phyloP scores from a whole-genome alignment of 345 rosid genomes.

The Crucihimalaya himalaica region DNA sequence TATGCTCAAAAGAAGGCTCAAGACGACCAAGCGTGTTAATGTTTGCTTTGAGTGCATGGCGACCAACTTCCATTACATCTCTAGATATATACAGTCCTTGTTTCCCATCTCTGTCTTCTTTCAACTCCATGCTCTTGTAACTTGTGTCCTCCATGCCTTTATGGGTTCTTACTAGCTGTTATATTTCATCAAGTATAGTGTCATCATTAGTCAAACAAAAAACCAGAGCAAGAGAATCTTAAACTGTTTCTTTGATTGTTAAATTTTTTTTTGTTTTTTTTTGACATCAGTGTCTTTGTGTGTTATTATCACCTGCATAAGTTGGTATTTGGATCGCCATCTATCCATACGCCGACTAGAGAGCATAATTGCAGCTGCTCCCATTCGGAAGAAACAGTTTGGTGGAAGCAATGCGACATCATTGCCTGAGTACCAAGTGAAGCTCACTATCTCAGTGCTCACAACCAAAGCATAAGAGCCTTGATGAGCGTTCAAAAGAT shows the following conservation, averaged over 20 bases:
- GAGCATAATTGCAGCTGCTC: conserved; percentile 69
- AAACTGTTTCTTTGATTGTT: not conserved
- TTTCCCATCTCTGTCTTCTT: conserved; percentile 54
- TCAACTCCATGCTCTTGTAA: conserved; percentile 54
- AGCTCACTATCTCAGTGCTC: conserved; percentile 66
- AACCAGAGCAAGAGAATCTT: not conserved
- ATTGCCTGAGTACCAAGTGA: conserved; percentile 65
- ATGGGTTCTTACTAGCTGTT: conserved; percentile 68
- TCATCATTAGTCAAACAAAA: conserved; percentile 10
- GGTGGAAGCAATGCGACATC: conserved; percentile 61
- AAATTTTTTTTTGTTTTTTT: not conserved
- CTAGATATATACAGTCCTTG: conserved; percentile 57
- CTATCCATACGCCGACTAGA: conserved; percentile 58
- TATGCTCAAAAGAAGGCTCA: conserved; percentile 64
- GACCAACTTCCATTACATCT: conserved; percentile 57
- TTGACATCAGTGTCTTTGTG: not conserved
- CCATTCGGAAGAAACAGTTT: conserved; percentile 76
- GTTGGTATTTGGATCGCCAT: conserved; percentile 62
- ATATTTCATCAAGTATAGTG: not conserved
- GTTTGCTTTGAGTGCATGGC: conserved; percentile 64
- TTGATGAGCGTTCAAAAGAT: conserved; percentile 55
- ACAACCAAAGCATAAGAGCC: conserved; percentile 63
- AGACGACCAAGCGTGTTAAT: conserved; percentile 59
- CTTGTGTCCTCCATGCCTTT: conserved; percentile 56
- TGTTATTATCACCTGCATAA: conserved; percentile 48